Conservation (phyloP, 2,329 filamentous ascomycete genomes). For the Fusarium brevicatenulatum region DNA sequence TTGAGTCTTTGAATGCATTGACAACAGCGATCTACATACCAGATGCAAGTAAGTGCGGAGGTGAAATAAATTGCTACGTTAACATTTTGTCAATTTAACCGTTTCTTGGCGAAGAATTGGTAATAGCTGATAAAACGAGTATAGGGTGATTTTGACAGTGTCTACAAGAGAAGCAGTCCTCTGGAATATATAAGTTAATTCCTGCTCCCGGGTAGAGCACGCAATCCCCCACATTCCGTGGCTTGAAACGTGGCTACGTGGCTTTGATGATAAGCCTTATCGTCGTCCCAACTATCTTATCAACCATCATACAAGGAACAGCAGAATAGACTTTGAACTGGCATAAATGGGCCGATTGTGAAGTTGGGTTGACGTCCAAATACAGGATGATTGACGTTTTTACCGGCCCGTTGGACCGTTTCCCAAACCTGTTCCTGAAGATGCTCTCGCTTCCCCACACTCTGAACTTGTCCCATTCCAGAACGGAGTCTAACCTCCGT, state of each 20-base stretch:
- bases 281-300: background rate
- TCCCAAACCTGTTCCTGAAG: background rate
- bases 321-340: background rate
- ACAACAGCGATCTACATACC: background rate
- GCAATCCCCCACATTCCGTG: background rate
- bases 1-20: background rate
- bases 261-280: background rate
- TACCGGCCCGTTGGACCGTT: slow-evolving; percentile 13
- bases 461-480: slow-evolving; percentile 4
- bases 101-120: background rate
- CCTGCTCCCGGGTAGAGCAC: background rate
- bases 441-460: background rate
- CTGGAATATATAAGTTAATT: background rate
- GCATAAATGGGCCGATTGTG: background rate
- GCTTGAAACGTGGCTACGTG: background rate
- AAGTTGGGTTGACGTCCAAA: background rate
- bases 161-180: background rate
- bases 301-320: background rate
- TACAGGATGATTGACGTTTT: background rate
- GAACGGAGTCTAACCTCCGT: slow-evolving; percentile 16
- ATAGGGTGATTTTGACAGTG: background rate
- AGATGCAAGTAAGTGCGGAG: background rate
- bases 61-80: background rate
- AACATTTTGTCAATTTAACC: background rate
- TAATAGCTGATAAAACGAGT: background rate